Conservation (phyloP, 1,284 basidiomycete genomes). For the Apiotrichum sp. region DNA sequence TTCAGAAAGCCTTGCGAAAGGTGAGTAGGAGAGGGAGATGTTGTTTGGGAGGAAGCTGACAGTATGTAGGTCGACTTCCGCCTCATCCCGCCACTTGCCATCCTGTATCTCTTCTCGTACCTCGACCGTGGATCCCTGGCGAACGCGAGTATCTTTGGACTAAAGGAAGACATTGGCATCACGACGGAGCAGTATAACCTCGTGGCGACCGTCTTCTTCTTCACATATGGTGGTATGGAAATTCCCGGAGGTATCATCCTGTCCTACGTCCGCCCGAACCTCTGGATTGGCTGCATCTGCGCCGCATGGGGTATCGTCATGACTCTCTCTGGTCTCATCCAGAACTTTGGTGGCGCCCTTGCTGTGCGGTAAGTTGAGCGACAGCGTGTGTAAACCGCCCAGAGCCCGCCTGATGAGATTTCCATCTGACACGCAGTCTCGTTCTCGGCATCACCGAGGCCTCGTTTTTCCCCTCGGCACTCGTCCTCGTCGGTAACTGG, state of each 20-base stretch:
- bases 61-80: constrained; percentile 24
- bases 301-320: constrained; percentile 27
- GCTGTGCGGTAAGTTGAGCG: background rate
- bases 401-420: background rate
- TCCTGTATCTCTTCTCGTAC: constrained; percentile 31
- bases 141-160: constrained; percentile 4
- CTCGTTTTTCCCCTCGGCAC: constrained; percentile 27
- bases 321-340: constrained; percentile 54
- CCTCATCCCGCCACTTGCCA: constrained; percentile 32
- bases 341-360: constrained; percentile 52
- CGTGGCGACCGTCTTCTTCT: constrained; percentile 21
- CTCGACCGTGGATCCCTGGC: constrained; percentile 18
- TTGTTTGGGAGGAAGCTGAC: too few relatives aligned
- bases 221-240: constrained; percentile 17
- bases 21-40: too few relatives aligned
- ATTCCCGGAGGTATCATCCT: constrained; percentile 16
- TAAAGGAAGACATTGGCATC: constrained; percentile 13
- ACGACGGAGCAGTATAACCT: constrained; percentile 16
- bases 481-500: constrained; percentile 38
- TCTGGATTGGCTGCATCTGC: constrained; percentile 2
- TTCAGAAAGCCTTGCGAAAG: constrained; percentile 6
- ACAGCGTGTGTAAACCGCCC: background rate
- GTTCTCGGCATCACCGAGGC: constrained; percentile 15
- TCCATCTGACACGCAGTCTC: constrained; percentile 1
- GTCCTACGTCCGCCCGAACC: constrained; percentile 14